Evolutionary conservation across 345 rosid genomes (phyloP).

Genomic region (Pelargonium nanum): DNA sequence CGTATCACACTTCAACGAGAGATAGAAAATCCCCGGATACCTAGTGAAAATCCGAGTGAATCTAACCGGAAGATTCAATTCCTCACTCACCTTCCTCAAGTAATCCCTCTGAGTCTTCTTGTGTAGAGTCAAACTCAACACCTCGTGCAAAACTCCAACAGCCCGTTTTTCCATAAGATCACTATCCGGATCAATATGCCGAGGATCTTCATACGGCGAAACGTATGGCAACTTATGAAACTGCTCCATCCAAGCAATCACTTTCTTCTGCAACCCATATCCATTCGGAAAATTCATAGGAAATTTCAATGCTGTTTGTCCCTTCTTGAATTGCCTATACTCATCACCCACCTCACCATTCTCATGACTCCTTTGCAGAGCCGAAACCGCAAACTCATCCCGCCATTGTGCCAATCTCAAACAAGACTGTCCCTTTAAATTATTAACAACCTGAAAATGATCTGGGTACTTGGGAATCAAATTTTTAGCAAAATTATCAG

Average conservation of each 20-base stretch:
- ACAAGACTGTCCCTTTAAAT: conserved; percentile 40
- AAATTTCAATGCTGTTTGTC: conserved; percentile 54
- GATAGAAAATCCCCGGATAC: conserved; percentile 92
- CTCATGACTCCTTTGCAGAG: conserved; percentile 51
- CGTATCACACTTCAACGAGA: conserved; percentile 89
- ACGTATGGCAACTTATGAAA: conserved; percentile 89
- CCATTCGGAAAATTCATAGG: conserved; percentile 88
- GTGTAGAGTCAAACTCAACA: conserved; percentile 79
- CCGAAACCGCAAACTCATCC: conserved; percentile 61
- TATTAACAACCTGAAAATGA: conserved; percentile 54
- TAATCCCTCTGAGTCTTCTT: conserved; percentile 96
- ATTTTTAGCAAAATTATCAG: conserved; percentile 56
- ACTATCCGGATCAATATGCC: conserved; percentile 61
- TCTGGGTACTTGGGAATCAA: conserved; percentile 54
- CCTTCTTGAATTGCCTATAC: conserved; percentile 65
- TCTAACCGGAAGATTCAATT: conserved; percentile 72
- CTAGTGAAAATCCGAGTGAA: conserved; percentile 82
- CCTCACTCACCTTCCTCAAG: conserved; percentile 78
- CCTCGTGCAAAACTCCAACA: conserved; percentile 84
- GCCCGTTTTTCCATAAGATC: conserved; percentile 96
- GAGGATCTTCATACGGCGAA: conserved; percentile 79
- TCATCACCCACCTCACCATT: conserved; percentile 29
- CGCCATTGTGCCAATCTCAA: conserved; percentile 54
- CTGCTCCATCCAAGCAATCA: conserved; percentile 92
- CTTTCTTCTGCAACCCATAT: conserved; percentile 92